Conservation (phyloP, 192 early-diverging fungal species). For the Backusella mclennaniae region DNA sequence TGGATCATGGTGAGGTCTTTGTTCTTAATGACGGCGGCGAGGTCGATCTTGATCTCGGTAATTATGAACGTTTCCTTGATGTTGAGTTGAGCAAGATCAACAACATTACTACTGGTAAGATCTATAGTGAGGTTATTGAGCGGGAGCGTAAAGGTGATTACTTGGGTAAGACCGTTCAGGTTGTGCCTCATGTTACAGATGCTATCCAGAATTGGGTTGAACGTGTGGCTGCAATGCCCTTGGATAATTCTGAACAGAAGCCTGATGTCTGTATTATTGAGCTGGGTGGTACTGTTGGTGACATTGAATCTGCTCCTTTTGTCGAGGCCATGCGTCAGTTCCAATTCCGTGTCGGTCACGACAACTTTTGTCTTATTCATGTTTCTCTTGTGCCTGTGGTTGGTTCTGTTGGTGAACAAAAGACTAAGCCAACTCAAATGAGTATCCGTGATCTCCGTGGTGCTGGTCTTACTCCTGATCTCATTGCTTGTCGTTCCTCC, state of each 20-base stretch:
- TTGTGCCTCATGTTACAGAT: constrained; percentile 97
- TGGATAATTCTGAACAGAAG: constrained; percentile 73
- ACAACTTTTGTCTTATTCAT: constrained; percentile 98
- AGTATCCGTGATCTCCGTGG: constrained; percentile 93
- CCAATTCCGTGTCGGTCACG: constrained; percentile 98
- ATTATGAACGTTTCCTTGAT: constrained; percentile 98
- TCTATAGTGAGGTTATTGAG: constrained; percentile 95
- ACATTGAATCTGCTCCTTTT: constrained; percentile 99
- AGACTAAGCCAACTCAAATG: constrained; percentile 99
- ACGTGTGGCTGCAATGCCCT: constrained; percentile 87
- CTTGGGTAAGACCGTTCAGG: constrained; percentile 98
- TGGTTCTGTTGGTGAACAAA: constrained; percentile 97
- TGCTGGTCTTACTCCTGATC: constrained; percentile 90
- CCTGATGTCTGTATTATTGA: constrained; percentile 99
- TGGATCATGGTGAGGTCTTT: constrained; percentile 99
- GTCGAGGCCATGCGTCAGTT: constrained; percentile 99
- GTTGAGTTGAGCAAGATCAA: constrained; percentile 92
- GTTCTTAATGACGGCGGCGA: constrained; percentile 98
- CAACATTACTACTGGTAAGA: constrained; percentile 99
- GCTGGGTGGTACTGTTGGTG: constrained; percentile 97
- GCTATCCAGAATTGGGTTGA: constrained; percentile 99
- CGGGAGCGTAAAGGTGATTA: constrained; percentile 93
- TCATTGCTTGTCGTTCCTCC: constrained; percentile 94
- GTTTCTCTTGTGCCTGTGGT: constrained; percentile 97
- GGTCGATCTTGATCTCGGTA: constrained; percentile 98